Percentiles rank a stretch among this genome's conserved stretches.
Evolutionary conservation across 345 rosid species (phyloP).

Genomic region (Nephelium lappaceum): DNA sequence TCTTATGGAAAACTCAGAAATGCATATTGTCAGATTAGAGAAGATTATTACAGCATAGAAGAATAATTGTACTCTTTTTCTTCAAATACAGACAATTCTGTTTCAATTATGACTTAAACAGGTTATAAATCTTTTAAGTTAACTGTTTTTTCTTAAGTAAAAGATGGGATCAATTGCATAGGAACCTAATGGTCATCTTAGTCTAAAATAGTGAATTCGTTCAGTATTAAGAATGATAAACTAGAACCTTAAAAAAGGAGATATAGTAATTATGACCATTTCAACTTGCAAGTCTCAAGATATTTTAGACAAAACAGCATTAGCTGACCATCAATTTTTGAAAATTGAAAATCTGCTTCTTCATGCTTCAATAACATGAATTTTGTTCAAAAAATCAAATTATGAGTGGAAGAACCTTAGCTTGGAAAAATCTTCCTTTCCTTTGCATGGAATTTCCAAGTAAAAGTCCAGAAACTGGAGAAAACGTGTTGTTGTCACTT

Average conservation of each 20-base stretch:
- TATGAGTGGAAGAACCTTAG: conserved; percentile 15
- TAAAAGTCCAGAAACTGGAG: conserved; percentile 29
- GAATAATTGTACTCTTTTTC: too few species aligned
- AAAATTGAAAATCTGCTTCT: background rate
- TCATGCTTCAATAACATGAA: too few species aligned
- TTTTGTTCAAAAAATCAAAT: conserved; percentile 18
- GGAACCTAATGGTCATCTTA: background rate
- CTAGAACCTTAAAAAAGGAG: too few species aligned
- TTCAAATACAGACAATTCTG: too few species aligned
- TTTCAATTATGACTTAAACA: too few species aligned
- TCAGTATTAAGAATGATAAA: too few species aligned
- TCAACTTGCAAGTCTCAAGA: conserved; percentile 4
- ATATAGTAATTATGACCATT: conserved; percentile 22
- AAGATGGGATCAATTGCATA: background rate
- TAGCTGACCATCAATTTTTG: background rate
- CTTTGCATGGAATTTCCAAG: conserved; percentile 38
- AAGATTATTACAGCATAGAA: too few species aligned
- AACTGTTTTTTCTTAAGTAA: too few species aligned
- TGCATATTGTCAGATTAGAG: too few species aligned
- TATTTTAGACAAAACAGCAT: background rate
- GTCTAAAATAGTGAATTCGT: too few species aligned
- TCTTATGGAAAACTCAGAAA: too few species aligned
- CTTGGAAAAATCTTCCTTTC: background rate
- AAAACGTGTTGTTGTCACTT: conserved; percentile 20
- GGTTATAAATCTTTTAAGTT: too few species aligned